A percentile compares a stretch with the other conserved stretches of the same genome.
Evolutionary conservation across 2,329 filamentous ascomycete genomes (phyloP).

Genomic region (Monilinia fructigena): DNA sequence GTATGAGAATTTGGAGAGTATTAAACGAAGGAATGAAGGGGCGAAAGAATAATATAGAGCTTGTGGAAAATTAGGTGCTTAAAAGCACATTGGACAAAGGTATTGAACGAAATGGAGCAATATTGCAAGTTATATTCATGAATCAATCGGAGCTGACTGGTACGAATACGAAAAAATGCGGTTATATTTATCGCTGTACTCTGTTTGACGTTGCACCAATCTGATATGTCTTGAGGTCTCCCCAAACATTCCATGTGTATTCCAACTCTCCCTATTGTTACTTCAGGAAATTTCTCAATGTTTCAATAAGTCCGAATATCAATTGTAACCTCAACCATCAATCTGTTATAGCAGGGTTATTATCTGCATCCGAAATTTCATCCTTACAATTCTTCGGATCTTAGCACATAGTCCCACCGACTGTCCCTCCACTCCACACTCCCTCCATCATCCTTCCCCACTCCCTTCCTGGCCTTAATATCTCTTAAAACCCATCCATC

Average conservation of each 20-base stretch:
- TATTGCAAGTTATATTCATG: not conserved
- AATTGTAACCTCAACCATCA: not conserved
- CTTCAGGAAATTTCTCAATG: not conserved
- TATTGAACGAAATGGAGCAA: not conserved
- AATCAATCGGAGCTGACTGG: not conserved
- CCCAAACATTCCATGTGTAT: not conserved
- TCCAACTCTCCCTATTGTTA: not conserved
- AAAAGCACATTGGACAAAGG: not conserved
- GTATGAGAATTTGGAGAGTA: not conserved
- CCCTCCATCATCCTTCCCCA: constrained; percentile 31
- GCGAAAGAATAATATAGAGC: not conserved
- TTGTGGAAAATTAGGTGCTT: not conserved
- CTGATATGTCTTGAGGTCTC: not conserved
- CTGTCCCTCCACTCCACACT: constrained; percentile 29
- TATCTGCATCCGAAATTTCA: no score
- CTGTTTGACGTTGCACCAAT: not conserved
- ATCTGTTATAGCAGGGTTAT: not conserved
- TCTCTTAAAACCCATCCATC: constrained; percentile 31
- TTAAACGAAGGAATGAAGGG: not conserved
- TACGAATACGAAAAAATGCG: not conserved
- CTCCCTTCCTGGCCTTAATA: constrained; percentile 33
- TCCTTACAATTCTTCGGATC: not conserved
- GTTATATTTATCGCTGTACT: not conserved
- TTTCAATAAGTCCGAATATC: not conserved
- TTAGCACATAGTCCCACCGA: constrained; percentile 27